Evolutionary conservation across 495 filamentous ascomycete species (phyloP), one percentile per base, ranked within the genome.

Genomic region (Collariella sp.): DNA sequence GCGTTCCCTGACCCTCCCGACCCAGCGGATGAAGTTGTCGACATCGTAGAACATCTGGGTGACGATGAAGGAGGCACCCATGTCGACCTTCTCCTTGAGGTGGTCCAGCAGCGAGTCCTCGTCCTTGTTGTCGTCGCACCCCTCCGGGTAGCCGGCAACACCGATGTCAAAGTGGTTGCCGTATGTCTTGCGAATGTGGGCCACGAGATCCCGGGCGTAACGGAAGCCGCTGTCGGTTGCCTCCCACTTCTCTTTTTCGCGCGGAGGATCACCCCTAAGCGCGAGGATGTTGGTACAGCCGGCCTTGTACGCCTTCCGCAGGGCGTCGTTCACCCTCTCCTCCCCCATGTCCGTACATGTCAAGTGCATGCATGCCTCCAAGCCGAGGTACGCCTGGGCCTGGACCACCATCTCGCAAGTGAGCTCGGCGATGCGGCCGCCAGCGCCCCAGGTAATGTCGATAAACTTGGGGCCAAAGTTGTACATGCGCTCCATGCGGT

Each of bases 41-140:
- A 83, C 89, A 67, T 97, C 91, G 72, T 99, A 99, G 71, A 96
- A 96, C 94, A 99, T 99, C 74, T 99, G 94, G 0, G 94, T 97
- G 48, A 99, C 85, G 45, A 99, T 83, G 69, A 96, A 96, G 10
- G 87, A 83, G 48, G 84, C 90, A 35, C 94, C 94, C 44, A 88
- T 88, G 72, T 99, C 94, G 44, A 97, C 84, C 72, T 99, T 99
- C 72, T 97, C 88, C 74, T 97, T 97, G 64, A 97, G 71, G 67
- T 97, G 94, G 54, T 95, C 86, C 52, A 97, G 81, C 65, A 97
- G 77, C 22, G 79, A 70, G 29, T 95, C 89, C 16, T 84, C 82
- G 62, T 96, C 88, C 43, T 85, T 76, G 60, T 94, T 87, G 63
- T 97, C 94, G 59, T 99, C 94, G 55, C 84, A 88, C 33, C 94